Conservation (phyloP, 1,139 yeast genomes). For the Diutina siamensis region DNA sequence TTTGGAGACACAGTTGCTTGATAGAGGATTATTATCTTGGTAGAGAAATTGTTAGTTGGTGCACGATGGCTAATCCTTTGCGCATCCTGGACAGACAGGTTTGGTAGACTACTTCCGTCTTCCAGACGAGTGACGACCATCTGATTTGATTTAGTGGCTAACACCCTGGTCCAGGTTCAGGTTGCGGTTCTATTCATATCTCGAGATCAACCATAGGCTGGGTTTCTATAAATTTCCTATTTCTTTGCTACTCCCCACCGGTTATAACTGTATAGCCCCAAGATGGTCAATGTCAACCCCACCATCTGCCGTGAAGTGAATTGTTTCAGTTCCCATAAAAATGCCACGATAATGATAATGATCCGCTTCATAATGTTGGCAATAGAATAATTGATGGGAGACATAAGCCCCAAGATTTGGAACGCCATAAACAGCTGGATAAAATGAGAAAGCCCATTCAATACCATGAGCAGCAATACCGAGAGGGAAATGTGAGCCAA, state of each 20-base stretch:
- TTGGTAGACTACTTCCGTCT: too few relatives aligned
- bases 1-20: too few relatives aligned
- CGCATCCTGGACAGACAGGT: too few relatives aligned
- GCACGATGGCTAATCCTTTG: too few relatives aligned
- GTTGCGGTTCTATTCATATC: too few relatives aligned
- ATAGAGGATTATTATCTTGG: too few relatives aligned
- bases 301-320: slow-evolving; percentile 43
- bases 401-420: slow-evolving; percentile 73
- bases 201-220: too few relatives aligned
- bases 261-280: slow-evolving; percentile 59
- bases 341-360: slow-evolving; percentile 70
- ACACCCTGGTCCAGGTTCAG: too few relatives aligned
- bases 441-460: slow-evolving; percentile 76
- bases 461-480: slow-evolving; percentile 25
- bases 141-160: too few relatives aligned
- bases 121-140: too few relatives aligned
- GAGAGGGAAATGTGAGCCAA: slow-evolving; percentile 22
- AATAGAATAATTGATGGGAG: slow-evolving; percentile 85
- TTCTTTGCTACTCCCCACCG: slow-evolving; percentile 44
- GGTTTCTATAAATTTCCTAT: too few relatives aligned
- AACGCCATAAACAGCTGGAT: slow-evolving; percentile 80
- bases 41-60: too few relatives aligned
- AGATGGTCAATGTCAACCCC: slow-evolving; percentile 60
- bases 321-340: slow-evolving; percentile 63
- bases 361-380: slow-evolving; percentile 84